phyloP scores from a whole-genome alignment of 2,329 filamentous ascomycete species.

The Nectriaceae sp. region DNA sequence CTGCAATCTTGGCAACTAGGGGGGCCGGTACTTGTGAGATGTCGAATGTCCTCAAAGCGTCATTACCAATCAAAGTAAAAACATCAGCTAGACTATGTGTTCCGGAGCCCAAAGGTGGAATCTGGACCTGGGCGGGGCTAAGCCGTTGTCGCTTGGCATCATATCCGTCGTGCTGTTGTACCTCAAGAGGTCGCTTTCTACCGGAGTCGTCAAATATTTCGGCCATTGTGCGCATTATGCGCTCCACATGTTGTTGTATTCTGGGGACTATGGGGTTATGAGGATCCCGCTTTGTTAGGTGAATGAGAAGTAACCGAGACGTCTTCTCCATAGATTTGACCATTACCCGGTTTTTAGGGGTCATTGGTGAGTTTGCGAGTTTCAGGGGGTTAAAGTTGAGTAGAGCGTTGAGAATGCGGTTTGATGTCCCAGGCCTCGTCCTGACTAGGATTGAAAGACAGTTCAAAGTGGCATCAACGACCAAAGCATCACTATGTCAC shows the following conservation, averaged over 20 bases:
- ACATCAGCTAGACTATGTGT: constrained; percentile 79
- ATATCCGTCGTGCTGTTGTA: constrained; percentile 69
- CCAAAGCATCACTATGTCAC: constrained; percentile 71
- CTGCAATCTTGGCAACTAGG: constrained; percentile 78
- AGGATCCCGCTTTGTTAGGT: constrained; percentile 83
- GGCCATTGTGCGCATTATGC: constrained; percentile 73
- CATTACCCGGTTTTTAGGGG: constrained; percentile 76
- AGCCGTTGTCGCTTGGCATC: constrained; percentile 85
- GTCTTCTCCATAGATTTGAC: constrained; percentile 96
- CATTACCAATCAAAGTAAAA: constrained; percentile 78
- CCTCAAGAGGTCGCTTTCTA: constrained; percentile 74
- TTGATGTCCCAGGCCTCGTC: constrained; percentile 76
- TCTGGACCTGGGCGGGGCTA: constrained; percentile 47
- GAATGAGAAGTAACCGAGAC: constrained; percentile 77
- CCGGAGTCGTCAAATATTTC: constrained; percentile 79
- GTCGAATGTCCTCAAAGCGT: constrained; percentile 76
- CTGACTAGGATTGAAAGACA: constrained; percentile 81
- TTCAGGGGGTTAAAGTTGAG: constrained; percentile 91
- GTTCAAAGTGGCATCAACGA: constrained; percentile 91
- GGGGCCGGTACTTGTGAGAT: constrained; percentile 76
- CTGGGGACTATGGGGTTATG: constrained; percentile 73
- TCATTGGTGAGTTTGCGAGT: constrained; percentile 75
- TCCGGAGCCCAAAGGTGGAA: constrained; percentile 73
- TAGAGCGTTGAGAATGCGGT: constrained; percentile 81
- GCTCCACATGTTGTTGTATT: constrained; percentile 86